Conservation (phyloP, 768 basidiomycete species). For the Fistulinella prunicolor region DNA sequence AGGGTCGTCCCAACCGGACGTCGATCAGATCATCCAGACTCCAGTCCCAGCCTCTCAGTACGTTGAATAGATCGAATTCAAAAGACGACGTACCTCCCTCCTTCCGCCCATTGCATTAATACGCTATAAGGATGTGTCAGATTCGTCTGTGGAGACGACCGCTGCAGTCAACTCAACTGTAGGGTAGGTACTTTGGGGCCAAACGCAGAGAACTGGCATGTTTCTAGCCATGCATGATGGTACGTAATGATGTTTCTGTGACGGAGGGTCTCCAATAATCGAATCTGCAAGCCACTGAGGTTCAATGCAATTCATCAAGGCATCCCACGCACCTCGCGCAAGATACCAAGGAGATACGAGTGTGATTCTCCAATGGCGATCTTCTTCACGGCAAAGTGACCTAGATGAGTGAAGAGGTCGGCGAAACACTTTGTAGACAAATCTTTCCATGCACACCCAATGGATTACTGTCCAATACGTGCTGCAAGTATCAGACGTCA, state of each 20-base stretch:
- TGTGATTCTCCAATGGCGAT: slow-evolving; percentile 93
- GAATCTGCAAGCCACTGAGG: slow-evolving; percentile 47
- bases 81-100: slow-evolving; percentile 51
- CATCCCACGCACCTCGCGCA: slow-evolving; percentile 58
- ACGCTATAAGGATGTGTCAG: slow-evolving; percentile 44
- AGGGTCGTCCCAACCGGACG: slow-evolving; percentile 63
- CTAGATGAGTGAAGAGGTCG: slow-evolving; percentile 31
- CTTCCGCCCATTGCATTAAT: slow-evolving; percentile 93
- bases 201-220: slow-evolving; percentile 80
- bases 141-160: background rate
- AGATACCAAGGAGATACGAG: slow-evolving; percentile 75
- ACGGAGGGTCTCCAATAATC: slow-evolving; percentile 78
- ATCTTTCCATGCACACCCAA: slow-evolving; percentile 47
- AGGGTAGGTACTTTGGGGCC: slow-evolving; percentile 86
- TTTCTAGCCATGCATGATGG: slow-evolving; percentile 94
- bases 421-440: slow-evolving; percentile 1
- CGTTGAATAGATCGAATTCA: background rate
- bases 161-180: slow-evolving; percentile 52
- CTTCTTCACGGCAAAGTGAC: slow-evolving; percentile 94
- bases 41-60: slow-evolving; percentile 1
- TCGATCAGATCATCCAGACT: slow-evolving; percentile 87
- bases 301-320: background rate
- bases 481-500: slow-evolving; percentile 39
- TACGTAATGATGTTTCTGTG: slow-evolving; percentile 95
- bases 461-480: slow-evolving; percentile 82